Evolutionary conservation across 1,139 yeast genomes (phyloP).

Genomic region (Hyphopichia khmerensis): DNA sequence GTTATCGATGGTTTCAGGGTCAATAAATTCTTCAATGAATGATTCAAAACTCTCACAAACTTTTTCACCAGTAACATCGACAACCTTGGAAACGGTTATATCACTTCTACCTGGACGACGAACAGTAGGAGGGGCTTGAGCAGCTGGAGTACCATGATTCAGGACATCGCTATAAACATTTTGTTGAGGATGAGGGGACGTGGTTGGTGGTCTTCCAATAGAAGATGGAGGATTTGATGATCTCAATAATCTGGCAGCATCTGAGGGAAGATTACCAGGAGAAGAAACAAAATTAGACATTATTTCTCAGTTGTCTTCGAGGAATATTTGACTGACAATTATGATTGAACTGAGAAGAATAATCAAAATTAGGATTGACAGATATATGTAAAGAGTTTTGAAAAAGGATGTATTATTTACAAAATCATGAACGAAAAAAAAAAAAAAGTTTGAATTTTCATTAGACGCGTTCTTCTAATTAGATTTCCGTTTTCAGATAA

Average conservation of each 20-base stretch:
- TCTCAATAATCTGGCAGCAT: conserved; percentile 42
- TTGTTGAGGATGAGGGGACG: conserved; percentile 25
- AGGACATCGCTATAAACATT: conserved; percentile 18
- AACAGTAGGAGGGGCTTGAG: conserved; percentile 20
- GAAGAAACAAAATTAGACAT: conserved; percentile 50
- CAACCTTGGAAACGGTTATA: conserved; percentile 78
- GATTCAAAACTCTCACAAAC: conserved; percentile 89
- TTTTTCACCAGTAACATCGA: conserved; percentile 90
- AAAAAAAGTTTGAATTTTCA: neutral
- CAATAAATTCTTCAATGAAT: conserved; percentile 68
- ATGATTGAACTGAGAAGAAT: too few relatives aligned
- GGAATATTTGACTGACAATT: neutral
- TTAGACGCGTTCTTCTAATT: conserved; percentile 18
- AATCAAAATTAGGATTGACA: too few relatives aligned
- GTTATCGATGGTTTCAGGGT: conserved; percentile 29
- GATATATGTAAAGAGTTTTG: too few relatives aligned
- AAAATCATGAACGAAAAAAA: neutral
- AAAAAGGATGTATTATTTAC: too few relatives aligned
- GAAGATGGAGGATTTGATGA: conserved; percentile 49
- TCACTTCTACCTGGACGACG: conserved; percentile 44
- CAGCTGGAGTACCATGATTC: conserved; percentile 17
- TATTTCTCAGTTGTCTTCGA: neutral
- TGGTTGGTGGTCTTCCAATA: conserved; percentile 33
- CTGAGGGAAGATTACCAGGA: conserved; percentile 47
- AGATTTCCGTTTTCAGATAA: conserved; percentile 23